A percentile compares a stretch with the other conserved stretches of the same genome.
phyloP scores from a whole-genome alignment of 202 grass and related monocot genomes.

The Panicum virgatum region DNA sequence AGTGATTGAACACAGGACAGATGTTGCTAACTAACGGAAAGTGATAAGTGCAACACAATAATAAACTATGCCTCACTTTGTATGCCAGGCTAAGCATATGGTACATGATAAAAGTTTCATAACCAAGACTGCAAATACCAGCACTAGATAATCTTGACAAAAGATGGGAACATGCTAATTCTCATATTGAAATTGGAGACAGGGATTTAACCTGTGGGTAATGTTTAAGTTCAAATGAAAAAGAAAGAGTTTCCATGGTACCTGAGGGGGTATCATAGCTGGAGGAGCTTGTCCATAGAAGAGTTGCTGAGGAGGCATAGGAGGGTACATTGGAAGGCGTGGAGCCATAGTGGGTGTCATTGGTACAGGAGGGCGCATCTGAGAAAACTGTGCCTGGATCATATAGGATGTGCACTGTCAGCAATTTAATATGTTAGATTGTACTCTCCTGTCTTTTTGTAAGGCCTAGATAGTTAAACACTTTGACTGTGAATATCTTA shows the following conservation, averaged over 20 bases:
- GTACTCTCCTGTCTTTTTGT: not conserved
- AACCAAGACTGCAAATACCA: constrained; percentile 2
- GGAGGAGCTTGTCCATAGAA: constrained; percentile 90
- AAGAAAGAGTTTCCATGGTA: constrained; percentile 11
- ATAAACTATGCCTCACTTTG: not conserved
- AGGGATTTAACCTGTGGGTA: not conserved
- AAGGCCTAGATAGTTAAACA: not conserved
- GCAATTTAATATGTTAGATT: constrained; percentile 29
- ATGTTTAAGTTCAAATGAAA: not conserved
- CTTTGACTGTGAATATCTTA: not conserved
- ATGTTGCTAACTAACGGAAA: not conserved
- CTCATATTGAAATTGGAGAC: not conserved
- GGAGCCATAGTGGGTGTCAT: constrained; percentile 74
- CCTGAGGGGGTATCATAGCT: constrained; percentile 77
- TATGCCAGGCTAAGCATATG: not conserved
- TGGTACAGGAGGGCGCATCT: constrained; percentile 74
- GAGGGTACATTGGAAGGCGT: constrained; percentile 86
- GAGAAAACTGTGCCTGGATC: constrained; percentile 74
- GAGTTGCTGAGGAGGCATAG: constrained; percentile 70
- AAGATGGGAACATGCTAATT: not conserved
- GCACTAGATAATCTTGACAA: not conserved
- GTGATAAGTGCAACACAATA: not conserved
- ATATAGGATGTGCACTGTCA: constrained; percentile 23
- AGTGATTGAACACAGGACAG: not conserved
- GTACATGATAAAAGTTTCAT: not conserved